A percentile compares a stretch with the other conserved stretches of the same genome.
Conservation (phyloP, 495 filamentous ascomycete genomes). For the Physcia stellaris region DNA sequence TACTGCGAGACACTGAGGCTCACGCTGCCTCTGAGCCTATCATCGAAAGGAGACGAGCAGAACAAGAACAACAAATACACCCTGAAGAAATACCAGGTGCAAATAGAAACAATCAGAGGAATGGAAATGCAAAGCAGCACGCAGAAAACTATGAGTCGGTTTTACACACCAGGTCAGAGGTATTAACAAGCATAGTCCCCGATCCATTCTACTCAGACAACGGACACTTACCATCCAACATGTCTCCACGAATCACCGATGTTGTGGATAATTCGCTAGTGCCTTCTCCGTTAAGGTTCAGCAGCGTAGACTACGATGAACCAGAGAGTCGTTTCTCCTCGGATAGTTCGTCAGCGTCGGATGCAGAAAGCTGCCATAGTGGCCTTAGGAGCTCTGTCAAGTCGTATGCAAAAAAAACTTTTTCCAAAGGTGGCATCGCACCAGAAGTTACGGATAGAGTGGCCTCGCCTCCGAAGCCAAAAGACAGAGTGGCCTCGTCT, state of each 20-base stretch:
- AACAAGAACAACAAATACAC: background rate
- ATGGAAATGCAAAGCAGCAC: constrained; percentile 5
- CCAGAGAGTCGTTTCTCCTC: constrained; percentile 13
- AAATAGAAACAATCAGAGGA: constrained; percentile 1
- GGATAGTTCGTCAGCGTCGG: constrained; percentile 15
- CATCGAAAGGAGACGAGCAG: background rate
- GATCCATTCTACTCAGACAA: constrained; percentile 4
- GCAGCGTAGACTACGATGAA: constrained; percentile 4
- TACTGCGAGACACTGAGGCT: constrained; percentile 5
- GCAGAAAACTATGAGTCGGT: constrained; percentile 9
- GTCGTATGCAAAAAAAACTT: constrained; percentile 7
- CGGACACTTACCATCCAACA: constrained; percentile 2
- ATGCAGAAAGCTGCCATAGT: constrained; percentile 1
- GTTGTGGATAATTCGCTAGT: constrained; percentile 9
- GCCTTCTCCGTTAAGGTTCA: constrained; percentile 6
- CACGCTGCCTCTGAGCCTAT: constrained; percentile 3
- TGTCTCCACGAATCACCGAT: constrained; percentile 9
- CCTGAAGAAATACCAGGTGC: background rate
- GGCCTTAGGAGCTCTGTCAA: constrained; percentile 4
- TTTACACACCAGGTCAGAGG: constrained; percentile 1
- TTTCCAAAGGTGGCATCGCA: constrained; percentile 5
- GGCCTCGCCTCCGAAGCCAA: background rate
- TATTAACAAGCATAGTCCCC: background rate
- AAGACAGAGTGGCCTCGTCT: no score
- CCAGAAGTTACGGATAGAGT: constrained; percentile 5